Base-by-base conservation (phyloP, 148 eudicot genomes). In the Pouteria glomerata region DNA sequence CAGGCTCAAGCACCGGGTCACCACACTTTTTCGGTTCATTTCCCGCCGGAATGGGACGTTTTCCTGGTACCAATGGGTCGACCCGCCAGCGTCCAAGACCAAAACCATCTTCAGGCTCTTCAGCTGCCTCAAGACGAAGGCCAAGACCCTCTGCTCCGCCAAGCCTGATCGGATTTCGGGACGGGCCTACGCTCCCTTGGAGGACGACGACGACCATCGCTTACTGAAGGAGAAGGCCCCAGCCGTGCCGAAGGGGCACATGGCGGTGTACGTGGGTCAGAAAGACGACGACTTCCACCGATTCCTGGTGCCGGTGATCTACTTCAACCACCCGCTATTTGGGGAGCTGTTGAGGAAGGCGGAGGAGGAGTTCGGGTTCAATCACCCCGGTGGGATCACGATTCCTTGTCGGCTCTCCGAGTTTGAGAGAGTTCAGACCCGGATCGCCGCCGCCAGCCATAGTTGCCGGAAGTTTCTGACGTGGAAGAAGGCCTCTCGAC, bases 321-420 rank as follows among this genome's bases (percentile, higher is more conserved):
- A 90, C 50, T 74, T 90, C 14, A 93, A 93, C 47, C 97, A 93
- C 74, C 98, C 98, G 6, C 61, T 88, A 62, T 93, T 93, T 72
- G 88, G 83, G 63, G 74, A 87, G 59, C 56, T 93, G 53, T 68
- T 93, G 64, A 83, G 78, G 31, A 87, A 88, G 26, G 91, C 98
- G 31, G 97, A 90, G 76, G 79, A 83, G 51, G 86, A 80, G 37
- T 90, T 68, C 79, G 98, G 98, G 82, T 90, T 68, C 34, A 41
- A 90, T 61, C 88, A 93, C 68, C 90, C 98, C 57, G 98, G 98
- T 73, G 90, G 85, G 71, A 88, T 93, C 42, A 90, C 85, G 3
- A 79, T 93, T 14, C 98, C 98, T 0, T 93, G 98, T 44, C 97
- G 86, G 74, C 70, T 93, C 34, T 81, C 94, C 27, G 94, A 93